These are phyloP conservation scores for Incumbomyces delicatus DNA, from an alignment of 2,329 filamentous ascomycete genomes.

Conservation along the genomic window DNA sequence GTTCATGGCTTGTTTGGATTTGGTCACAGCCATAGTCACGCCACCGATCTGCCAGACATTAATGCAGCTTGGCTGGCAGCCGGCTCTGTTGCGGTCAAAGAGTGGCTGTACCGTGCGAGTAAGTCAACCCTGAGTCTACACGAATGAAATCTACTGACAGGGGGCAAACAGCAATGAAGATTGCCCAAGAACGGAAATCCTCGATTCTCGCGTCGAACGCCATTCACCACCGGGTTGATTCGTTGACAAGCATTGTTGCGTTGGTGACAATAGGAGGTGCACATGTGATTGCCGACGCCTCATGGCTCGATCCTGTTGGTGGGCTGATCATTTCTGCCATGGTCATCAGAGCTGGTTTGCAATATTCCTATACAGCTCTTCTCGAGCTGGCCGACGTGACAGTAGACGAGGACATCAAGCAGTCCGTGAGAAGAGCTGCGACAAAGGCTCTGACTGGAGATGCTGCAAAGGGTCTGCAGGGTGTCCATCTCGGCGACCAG, in stretches of 20 bases:
- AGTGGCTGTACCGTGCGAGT: slow-evolving; percentile 96
- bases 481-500: slow-evolving; percentile 44
- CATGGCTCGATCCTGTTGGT: slow-evolving; percentile 90
- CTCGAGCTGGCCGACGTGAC: slow-evolving; percentile 84
- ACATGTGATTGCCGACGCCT: slow-evolving; percentile 72
- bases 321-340: slow-evolving; percentile 86
- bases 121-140: slow-evolving; percentile 37
- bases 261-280: slow-evolving; percentile 80
- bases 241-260: slow-evolving; percentile 87
- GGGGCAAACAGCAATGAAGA: slow-evolving; percentile 66
- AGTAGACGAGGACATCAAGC: slow-evolving; percentile 75
- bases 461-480: slow-evolving; percentile 16
- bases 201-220: slow-evolving; percentile 94
- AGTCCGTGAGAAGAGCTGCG: slow-evolving; percentile 58
- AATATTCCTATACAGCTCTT: slow-evolving; percentile 72
- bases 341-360: slow-evolving; percentile 81
- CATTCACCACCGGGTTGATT: slow-evolving; percentile 92
- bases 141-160: slow-evolving; percentile 1
- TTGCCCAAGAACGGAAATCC: slow-evolving; percentile 86
- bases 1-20: slow-evolving; percentile 42
- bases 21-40: slow-evolving; percentile 56
- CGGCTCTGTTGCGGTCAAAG: slow-evolving; percentile 83
- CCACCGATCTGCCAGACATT: slow-evolving; percentile 63
- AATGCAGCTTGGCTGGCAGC: slow-evolving; percentile 91
- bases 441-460: slow-evolving; percentile 46